Percentiles rank a stretch among this genome's conserved stretches.
phyloP scores from a whole-genome alignment of 2,329 filamentous ascomycete species.

The Exophiala xenobiotica region DNA sequence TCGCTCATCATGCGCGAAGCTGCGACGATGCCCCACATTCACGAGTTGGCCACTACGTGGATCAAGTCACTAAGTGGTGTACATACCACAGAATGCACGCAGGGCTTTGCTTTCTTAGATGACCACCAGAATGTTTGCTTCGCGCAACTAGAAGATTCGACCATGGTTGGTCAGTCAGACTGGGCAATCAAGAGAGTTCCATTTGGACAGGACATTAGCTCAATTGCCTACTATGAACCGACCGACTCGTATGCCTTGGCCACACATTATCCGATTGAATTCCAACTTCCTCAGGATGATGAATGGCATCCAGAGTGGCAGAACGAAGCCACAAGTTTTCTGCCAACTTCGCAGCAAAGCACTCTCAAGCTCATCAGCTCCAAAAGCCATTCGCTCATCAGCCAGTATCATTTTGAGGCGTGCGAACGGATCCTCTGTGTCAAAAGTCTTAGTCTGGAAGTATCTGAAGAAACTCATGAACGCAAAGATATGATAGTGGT shows the following conservation, averaged over 20 bases:
- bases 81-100: slow-evolving; percentile 72
- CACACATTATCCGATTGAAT: slow-evolving; percentile 66
- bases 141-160: slow-evolving; percentile 64
- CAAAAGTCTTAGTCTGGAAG: slow-evolving; percentile 78
- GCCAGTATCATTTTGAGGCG: slow-evolving; percentile 69
- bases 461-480: slow-evolving; percentile 88
- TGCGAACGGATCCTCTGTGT: slow-evolving; percentile 79
- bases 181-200: slow-evolving; percentile 72
- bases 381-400: slow-evolving; percentile 73
- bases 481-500: slow-evolving; percentile 78
- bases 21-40: slow-evolving; percentile 70
- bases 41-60: slow-evolving; percentile 67
- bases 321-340: slow-evolving; percentile 58
- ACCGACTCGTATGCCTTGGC: slow-evolving; percentile 75
- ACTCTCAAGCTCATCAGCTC: slow-evolving; percentile 77
- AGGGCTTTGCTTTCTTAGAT: slow-evolving; percentile 81
- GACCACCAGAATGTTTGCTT: slow-evolving; percentile 43
- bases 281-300: slow-evolving; percentile 82
- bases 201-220: slow-evolving; percentile 68
- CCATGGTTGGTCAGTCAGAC: slow-evolving; percentile 70
- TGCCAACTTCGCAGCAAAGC: slow-evolving; percentile 69
- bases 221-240: slow-evolving; percentile 72
- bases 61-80: slow-evolving; percentile 73
- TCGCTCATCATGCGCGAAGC: slow-evolving; percentile 81
- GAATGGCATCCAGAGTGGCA: slow-evolving; percentile 79